These are phyloP conservation scores for Atkinsonella texensis DNA, from an alignment of 2,329 filamentous ascomycete species.

Conservation along the genomic window DNA sequence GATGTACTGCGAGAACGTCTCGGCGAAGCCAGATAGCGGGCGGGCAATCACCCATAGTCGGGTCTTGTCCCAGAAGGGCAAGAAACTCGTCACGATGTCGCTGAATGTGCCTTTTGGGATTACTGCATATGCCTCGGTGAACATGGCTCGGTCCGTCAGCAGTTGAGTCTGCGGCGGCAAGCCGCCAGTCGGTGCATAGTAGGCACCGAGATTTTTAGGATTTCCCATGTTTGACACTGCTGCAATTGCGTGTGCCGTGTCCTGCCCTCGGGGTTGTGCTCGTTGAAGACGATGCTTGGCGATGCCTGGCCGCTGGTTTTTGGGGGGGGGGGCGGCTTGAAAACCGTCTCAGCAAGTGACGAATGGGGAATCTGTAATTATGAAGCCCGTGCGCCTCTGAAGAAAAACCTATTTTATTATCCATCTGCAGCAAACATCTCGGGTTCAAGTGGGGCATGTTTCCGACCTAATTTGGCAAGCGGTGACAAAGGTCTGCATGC, in stretches of 20 bases:
- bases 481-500: no score
- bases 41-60: constrained; percentile 6
- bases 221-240: neutral
- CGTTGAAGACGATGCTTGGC: no score
- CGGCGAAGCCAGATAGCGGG: constrained; percentile 5
- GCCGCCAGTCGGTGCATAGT: constrained; percentile 5
- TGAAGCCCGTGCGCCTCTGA: no score
- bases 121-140: constrained; percentile 6
- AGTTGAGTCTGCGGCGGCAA: constrained; percentile 6
- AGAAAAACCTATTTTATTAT: no score
- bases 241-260: no score
- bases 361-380: no score
- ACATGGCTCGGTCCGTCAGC: constrained; percentile 7
- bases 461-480: no score
- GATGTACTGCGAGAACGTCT: constrained; percentile 8
- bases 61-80: constrained; percentile 6
- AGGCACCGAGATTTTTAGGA: neutral
- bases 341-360: no score
- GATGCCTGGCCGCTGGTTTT: no score
- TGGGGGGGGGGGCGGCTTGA: no score
- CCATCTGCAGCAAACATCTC: neutral
- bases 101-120: constrained; percentile 6
- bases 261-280: no score
- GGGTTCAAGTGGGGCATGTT: neutral
- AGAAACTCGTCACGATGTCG: constrained; percentile 5